These are phyloP conservation scores for Yamadazyma friedrichii DNA, from an alignment of 1,139 yeast genomes.

Conservation along the genomic window DNA sequence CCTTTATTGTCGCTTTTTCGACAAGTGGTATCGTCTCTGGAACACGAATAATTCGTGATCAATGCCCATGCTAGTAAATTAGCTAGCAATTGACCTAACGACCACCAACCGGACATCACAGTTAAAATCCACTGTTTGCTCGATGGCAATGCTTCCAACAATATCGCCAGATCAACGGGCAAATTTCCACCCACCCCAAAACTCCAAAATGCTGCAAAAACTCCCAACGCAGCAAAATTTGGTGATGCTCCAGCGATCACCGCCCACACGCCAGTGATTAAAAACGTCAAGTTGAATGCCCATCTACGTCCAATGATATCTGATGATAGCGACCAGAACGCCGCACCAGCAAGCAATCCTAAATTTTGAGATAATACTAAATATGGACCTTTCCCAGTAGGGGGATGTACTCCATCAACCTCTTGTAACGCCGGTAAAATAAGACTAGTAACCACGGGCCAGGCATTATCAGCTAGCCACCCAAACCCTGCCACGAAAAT, in stretches of 20 bases:
- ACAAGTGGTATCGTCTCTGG: constrained; percentile 22
- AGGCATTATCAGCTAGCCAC: constrained; percentile 45
- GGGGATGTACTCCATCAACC: constrained; percentile 39
- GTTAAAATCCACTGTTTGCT: constrained; percentile 41
- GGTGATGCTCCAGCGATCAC: constrained; percentile 39
- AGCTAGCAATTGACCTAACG: constrained; percentile 40
- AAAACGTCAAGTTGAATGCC: constrained; percentile 44
- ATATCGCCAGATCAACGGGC: constrained; percentile 46
- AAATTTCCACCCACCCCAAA: constrained; percentile 48
- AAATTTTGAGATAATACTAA: constrained; percentile 42
- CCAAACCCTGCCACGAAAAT: constrained; percentile 46
- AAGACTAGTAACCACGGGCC: constrained; percentile 42
- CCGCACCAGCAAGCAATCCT: constrained; percentile 42
- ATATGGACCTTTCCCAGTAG: constrained; percentile 34
- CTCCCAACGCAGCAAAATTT: constrained; percentile 40
- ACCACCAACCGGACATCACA: constrained; percentile 46
- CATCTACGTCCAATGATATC: constrained; percentile 44
- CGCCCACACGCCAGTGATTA: constrained; percentile 40
- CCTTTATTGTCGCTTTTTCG: constrained; percentile 38
- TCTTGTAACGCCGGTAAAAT: constrained; percentile 35
- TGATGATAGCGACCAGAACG: constrained; percentile 41
- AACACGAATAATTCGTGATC: constrained; percentile 38
- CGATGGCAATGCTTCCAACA: constrained; percentile 41
- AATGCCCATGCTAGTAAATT: constrained; percentile 43
- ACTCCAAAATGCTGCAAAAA: constrained; percentile 40